phyloP scores from a whole-genome alignment of 1,284 basidiomycete genomes.

The Naganishia sp. region DNA sequence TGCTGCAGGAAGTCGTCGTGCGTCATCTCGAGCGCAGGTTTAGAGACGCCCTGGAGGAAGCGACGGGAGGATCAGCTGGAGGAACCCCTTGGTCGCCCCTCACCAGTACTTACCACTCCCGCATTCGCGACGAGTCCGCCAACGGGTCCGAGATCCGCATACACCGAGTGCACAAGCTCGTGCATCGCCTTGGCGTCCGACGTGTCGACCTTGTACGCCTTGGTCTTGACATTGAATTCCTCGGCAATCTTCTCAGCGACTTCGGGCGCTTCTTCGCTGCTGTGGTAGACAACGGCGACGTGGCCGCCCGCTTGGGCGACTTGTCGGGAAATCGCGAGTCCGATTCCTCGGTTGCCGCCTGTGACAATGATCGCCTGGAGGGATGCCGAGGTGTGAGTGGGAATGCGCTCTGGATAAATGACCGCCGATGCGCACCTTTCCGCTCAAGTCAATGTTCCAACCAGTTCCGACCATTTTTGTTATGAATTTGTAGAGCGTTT shows the following conservation, averaged over 20 bases:
- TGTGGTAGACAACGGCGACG: slow-evolving; percentile 43
- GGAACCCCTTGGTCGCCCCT: background rate
- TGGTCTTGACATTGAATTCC: slow-evolving; percentile 41
- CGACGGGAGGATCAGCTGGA: background rate
- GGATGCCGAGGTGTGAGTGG: background rate
- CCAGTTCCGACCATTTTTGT: slow-evolving; percentile 34
- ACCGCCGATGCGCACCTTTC: slow-evolving; percentile 6
- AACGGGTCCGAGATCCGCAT: slow-evolving; percentile 42
- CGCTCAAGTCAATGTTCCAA: slow-evolving; percentile 30
- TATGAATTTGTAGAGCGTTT: background rate
- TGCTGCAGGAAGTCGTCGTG: slow-evolving; percentile 41
- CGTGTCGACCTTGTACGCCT: slow-evolving; percentile 43
- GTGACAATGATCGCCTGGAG: slow-evolving; percentile 45
- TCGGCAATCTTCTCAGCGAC: slow-evolving; percentile 41
- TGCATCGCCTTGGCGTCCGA: slow-evolving; percentile 39
- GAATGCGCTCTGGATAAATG: background rate
- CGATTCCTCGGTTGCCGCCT: slow-evolving; percentile 44
- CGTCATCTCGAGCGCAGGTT: slow-evolving; percentile 43
- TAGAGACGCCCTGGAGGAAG: slow-evolving; percentile 35
- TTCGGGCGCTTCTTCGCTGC: slow-evolving; percentile 39
- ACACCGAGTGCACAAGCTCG: slow-evolving; percentile 38
- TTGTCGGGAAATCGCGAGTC: slow-evolving; percentile 40
- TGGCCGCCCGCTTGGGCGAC: slow-evolving; percentile 45
- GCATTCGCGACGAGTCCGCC: slow-evolving; percentile 45
- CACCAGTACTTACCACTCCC: slow-evolving; percentile 32